Base-by-base conservation (phyloP, 768 basidiomycete genomes). In the Coprinellus micaceus region DNA sequence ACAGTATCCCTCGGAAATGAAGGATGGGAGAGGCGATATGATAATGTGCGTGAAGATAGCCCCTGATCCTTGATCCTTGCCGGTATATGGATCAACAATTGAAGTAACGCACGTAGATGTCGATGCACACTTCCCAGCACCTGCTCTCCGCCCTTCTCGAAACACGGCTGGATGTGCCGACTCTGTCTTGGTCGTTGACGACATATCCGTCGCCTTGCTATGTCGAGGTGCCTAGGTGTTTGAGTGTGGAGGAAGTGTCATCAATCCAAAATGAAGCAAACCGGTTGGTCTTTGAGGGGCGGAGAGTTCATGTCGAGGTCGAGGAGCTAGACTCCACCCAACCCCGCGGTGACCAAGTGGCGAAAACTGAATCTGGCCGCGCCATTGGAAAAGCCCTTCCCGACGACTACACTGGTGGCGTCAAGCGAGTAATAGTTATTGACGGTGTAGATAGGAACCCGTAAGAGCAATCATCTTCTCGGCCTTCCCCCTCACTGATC, bases 121-220 rank as follows among this genome's bases (percentile, higher is more conserved):
- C 84, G 15, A 83, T 90, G 81, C 91, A 94, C 68, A 91, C 90
- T 1, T 86, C 87, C 0, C 91, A 93, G 64, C 91, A 92, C 59
- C 76, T 91, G 43, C 79, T 93, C 22, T 91, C 90, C 13, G 89
- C 90, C 0, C 75, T 91, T n/a, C 75, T 93, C 4, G 89, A 92
- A 63, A 75, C 77, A 22, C 73, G 71, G 3, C 74, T 89, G 37
- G 69, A 80, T 29, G 74, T 91, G 25, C 82, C 83, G 6, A 93
- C 91, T 2, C 77, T 91, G 21, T 86, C 87, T 1, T 93, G 91
- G 91, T 88, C 88, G n/a, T 74, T 92, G 54, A 85, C 86, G 0
- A 71, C 75, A 17, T 82, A 75, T 60, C 88, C 91, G 6, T 69
- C 77, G 5, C 86, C 88, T 0, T 86, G 82, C 63, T 92, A 93